Percentiles rank a stretch among this genome's conserved stretches.
phyloP scores from a whole-genome alignment of 2,329 filamentous ascomycete species.

The Aureobasidium lini region DNA sequence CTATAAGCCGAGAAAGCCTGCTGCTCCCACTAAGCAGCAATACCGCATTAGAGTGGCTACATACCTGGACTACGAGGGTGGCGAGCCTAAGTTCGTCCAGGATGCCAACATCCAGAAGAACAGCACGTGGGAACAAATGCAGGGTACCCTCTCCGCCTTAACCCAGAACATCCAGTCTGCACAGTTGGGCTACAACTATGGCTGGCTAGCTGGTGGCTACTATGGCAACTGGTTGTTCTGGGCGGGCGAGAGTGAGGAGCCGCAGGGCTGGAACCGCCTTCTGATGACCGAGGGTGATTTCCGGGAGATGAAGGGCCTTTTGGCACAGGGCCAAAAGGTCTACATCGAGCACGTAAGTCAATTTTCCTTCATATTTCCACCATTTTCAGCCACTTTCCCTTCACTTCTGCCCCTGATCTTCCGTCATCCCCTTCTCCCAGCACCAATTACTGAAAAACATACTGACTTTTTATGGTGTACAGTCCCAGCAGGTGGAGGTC shows the following conservation, averaged over 20 bases:
- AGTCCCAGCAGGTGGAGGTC: not conserved
- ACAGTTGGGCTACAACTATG: not conserved
- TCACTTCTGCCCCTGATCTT: not conserved
- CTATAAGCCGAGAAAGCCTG: not conserved
- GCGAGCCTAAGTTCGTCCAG: not conserved
- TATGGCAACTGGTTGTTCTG: not conserved
- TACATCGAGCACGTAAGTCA: conserved; percentile 5
- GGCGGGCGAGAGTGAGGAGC: not conserved
- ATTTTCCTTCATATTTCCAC: not conserved
- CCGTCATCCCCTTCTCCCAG: not conserved
- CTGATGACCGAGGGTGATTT: not conserved
- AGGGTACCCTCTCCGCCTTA: not conserved
- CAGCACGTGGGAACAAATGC: not conserved
- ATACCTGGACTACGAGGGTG: not conserved
- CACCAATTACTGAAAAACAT: not conserved
- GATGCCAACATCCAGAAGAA: not conserved
- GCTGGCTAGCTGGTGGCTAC: not conserved
- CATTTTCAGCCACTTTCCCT: not conserved
- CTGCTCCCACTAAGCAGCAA: not conserved
- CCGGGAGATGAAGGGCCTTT: not conserved
- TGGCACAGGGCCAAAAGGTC: not conserved
- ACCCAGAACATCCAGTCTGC: not conserved
- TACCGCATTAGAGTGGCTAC: not conserved
- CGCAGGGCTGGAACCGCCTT: not conserved
- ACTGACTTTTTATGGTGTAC: conserved; percentile 2